These are phyloP conservation scores for Aspergillus sp. DNA, from an alignment of 2,329 filamentous ascomycete genomes.

Conservation along the genomic window DNA sequence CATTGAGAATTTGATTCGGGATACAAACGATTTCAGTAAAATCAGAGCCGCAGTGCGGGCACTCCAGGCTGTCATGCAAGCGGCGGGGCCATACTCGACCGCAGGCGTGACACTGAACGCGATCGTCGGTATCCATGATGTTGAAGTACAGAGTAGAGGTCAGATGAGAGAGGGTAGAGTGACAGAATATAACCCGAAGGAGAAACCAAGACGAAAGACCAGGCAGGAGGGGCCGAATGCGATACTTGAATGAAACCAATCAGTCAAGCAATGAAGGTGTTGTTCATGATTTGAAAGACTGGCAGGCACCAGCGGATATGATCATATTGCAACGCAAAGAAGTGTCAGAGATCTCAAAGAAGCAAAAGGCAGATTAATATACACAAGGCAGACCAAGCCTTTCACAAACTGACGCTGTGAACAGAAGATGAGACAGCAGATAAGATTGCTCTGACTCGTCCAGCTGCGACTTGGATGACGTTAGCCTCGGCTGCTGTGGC, in stretches of 20 bases:
- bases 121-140: constrained; percentile 50
- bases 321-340: constrained; percentile 2
- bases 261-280: constrained; percentile 4
- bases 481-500: constrained; percentile 15
- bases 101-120: constrained; percentile 85
- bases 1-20: neutral
- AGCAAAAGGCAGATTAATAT: neutral
- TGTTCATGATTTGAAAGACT: constrained; percentile 8
- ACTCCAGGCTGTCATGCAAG: constrained; percentile 61
- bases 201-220: neutral
- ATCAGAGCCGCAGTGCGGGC: constrained; percentile 75
- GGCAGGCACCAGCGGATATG: constrained; percentile 8
- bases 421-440: neutral
- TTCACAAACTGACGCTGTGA: neutral
- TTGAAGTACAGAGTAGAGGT: neutral
- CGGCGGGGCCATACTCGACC: constrained; percentile 76
- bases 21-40: constrained; percentile 79
- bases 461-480: constrained; percentile 4
- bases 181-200: neutral
- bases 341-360: neutral
- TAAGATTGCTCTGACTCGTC: neutral
- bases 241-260: neutral
- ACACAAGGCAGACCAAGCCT: neutral
- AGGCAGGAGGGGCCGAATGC: neutral
- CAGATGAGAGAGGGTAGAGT: neutral